A percentile compares a stretch with the other conserved stretches of the same genome.
phyloP scores from a whole-genome alignment of 2,329 filamentous ascomycete genomes.

The Fusarium subtropicale region DNA sequence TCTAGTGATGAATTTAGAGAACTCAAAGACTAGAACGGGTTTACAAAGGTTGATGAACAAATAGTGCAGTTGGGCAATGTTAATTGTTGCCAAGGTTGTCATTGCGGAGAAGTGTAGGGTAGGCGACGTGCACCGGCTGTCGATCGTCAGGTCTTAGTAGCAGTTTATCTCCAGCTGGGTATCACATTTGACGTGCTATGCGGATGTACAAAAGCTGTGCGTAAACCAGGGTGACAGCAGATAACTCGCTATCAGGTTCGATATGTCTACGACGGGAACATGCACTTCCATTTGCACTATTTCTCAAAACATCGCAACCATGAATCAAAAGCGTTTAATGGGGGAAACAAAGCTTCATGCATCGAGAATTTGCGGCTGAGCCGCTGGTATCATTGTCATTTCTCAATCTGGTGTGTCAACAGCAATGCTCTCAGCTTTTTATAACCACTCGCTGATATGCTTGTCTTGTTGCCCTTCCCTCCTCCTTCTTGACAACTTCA shows the following conservation, averaged over 20 bases:
- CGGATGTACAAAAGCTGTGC: background rate
- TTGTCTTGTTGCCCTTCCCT: constrained; percentile 14
- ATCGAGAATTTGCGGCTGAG: constrained; percentile 38
- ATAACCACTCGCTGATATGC: constrained; percentile 18
- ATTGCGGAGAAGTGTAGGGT: constrained; percentile 37
- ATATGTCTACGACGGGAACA: background rate
- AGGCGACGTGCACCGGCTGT: background rate
- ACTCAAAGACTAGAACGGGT: background rate
- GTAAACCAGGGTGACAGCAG: background rate
- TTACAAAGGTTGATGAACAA: background rate
- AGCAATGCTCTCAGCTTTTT: constrained; percentile 43
- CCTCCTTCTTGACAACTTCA: background rate
- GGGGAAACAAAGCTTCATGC: constrained; percentile 11
- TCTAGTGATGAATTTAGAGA: background rate
- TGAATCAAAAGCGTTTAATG: background rate
- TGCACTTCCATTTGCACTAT: background rate
- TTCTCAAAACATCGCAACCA: background rate
- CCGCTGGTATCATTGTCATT: constrained; percentile 45
- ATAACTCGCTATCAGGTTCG: background rate
- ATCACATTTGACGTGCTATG: background rate
- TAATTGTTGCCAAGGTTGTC: constrained; percentile 17
- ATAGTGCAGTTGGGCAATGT: constrained; percentile 11
- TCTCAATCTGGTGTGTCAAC: constrained; percentile 40
- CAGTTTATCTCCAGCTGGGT: no score
- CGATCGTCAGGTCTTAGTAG: background rate